Conservation (phyloP, 2,329 filamentous ascomycete genomes). For the Diplodia scrobiculata region DNA sequence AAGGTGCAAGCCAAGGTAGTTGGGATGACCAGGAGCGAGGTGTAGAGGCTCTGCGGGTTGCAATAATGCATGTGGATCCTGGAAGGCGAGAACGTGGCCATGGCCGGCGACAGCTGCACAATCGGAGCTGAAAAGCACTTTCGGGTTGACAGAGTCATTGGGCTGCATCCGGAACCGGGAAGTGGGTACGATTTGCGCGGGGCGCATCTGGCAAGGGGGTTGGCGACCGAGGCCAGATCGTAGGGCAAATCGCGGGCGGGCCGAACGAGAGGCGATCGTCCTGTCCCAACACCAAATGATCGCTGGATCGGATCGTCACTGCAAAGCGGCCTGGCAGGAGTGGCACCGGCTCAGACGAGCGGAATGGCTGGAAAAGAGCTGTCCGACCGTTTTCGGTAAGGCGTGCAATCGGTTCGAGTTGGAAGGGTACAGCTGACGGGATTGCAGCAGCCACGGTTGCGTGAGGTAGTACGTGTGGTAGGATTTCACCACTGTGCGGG, state of each 20-base stretch:
- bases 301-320: neutral
- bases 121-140: constrained; percentile 6
- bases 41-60: neutral
- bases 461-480: too few relatives aligned
- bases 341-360: neutral
- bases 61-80: neutral
- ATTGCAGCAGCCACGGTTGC: too few relatives aligned
- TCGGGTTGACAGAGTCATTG: neutral
- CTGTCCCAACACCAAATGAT: neutral
- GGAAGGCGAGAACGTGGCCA: neutral
- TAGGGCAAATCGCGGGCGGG: neutral
- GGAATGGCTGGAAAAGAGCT: neutral
- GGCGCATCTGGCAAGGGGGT: constrained; percentile 1
- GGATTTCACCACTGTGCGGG: too few relatives aligned
- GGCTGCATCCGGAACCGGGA: neutral
- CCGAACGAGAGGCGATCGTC: constrained; percentile 6
- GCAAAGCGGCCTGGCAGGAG: neutral
- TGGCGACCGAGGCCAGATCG: constrained; percentile 19
- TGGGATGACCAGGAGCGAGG: neutral
- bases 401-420: too few relatives aligned
- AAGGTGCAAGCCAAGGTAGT: too few relatives aligned
- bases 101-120: too few relatives aligned
- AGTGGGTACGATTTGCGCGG: constrained; percentile 13
- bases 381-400: neutral
- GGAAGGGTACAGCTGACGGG: too few relatives aligned